These are phyloP conservation scores for Globisporangium nagaii DNA, from an alignment of 352 stramenopile species.

Conservation along the genomic window DNA sequence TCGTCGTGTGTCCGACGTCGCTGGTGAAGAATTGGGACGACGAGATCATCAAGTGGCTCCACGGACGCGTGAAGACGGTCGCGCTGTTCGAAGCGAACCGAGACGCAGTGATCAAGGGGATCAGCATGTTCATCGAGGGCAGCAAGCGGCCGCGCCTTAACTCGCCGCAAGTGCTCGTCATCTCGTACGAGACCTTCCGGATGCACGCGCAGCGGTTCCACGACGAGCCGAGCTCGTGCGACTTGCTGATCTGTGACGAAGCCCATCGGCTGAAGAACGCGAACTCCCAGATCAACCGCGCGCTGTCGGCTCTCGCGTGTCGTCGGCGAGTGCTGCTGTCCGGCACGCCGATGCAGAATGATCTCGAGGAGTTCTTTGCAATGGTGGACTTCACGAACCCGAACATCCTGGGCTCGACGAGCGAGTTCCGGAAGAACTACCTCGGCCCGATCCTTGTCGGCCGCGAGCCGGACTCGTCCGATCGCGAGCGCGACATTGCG, in stretches of 20 bases:
- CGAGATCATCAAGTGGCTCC: slow-evolving; percentile 86
- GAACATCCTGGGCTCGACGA: slow-evolving; percentile 72
- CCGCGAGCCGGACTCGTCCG: slow-evolving; percentile 87
- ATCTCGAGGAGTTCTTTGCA: slow-evolving; percentile 98
- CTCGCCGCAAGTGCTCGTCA: slow-evolving; percentile 76
- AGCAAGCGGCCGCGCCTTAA: slow-evolving; percentile 53
- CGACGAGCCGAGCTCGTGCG: slow-evolving; percentile 84
- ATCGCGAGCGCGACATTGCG: slow-evolving; percentile 65
- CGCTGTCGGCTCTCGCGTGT: slow-evolving; percentile 76
- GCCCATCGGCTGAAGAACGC: slow-evolving; percentile 98
- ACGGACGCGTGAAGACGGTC: slow-evolving; percentile 77
- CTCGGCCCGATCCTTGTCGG: slow-evolving; percentile 85
- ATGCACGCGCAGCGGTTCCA: slow-evolving; percentile 90
- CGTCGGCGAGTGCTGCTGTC: slow-evolving; percentile 93
- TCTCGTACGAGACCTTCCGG: slow-evolving; percentile 91
- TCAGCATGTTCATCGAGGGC: slow-evolving; percentile 77
- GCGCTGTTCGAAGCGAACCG: slow-evolving; percentile 79
- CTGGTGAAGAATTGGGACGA: slow-evolving; percentile 90
- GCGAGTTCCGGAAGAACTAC: slow-evolving; percentile 93
- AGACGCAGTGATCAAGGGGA: slow-evolving; percentile 78
- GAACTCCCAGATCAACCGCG: slow-evolving; percentile 91
- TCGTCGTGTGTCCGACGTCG: slow-evolving; percentile 83
- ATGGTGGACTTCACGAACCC: slow-evolving; percentile 93
- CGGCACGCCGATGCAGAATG: slow-evolving; percentile 98
- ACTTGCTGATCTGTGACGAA: slow-evolving; percentile 98